phyloP scores from a whole-genome alignment of 2,329 filamentous ascomycete species.

The Sporothrix sp. region DNA sequence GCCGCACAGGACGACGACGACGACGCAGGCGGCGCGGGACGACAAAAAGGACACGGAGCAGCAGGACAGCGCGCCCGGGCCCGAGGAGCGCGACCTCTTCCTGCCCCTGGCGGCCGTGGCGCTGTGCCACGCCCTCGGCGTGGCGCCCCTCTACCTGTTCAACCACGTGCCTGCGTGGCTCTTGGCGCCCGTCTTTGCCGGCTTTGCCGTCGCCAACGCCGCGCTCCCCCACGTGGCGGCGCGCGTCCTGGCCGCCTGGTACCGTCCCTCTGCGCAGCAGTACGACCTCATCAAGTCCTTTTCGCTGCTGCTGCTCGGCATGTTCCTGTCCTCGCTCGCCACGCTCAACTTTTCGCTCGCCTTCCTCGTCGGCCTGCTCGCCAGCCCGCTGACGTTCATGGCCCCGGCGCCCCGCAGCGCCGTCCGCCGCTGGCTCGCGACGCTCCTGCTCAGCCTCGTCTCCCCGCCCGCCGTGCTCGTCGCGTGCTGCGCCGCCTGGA shows the following conservation, averaged over 20 bases:
- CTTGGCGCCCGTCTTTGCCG: constrained; percentile 47
- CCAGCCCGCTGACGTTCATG: constrained; percentile 70
- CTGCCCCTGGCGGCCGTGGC: constrained; percentile 65
- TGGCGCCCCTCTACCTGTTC: constrained; percentile 77
- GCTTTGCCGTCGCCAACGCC: constrained; percentile 46
- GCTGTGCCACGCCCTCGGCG: constrained; percentile 63
- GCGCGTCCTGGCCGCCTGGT: constrained; percentile 40
- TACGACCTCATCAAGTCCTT: constrained; percentile 77
- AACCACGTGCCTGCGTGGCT: constrained; percentile 57
- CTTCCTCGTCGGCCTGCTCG: constrained; percentile 71
- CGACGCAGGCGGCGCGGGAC: constrained; percentile 20
- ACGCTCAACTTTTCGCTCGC: constrained; percentile 93
- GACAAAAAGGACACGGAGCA: constrained; percentile 17
- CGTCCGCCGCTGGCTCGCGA: constrained; percentile 32
- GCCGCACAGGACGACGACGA: constrained; percentile 23
- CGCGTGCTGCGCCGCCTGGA: constrained; percentile 34
- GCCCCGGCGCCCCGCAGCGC: constrained; percentile 32
- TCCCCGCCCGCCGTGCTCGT: constrained; percentile 51
- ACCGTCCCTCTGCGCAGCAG: constrained; percentile 54
- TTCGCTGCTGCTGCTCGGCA: constrained; percentile 82
- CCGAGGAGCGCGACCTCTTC: constrained; percentile 56
- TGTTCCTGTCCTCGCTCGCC: constrained; percentile 84
- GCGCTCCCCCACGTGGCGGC: constrained; percentile 49
- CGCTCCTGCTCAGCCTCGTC: constrained; percentile 46
- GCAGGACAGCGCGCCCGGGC: neutral